Evolutionary conservation across 164 flowering plant genomes (phyloP), one percentile per base, ranked within the genome.

Genomic region (Stephania yunnanensis): DNA sequence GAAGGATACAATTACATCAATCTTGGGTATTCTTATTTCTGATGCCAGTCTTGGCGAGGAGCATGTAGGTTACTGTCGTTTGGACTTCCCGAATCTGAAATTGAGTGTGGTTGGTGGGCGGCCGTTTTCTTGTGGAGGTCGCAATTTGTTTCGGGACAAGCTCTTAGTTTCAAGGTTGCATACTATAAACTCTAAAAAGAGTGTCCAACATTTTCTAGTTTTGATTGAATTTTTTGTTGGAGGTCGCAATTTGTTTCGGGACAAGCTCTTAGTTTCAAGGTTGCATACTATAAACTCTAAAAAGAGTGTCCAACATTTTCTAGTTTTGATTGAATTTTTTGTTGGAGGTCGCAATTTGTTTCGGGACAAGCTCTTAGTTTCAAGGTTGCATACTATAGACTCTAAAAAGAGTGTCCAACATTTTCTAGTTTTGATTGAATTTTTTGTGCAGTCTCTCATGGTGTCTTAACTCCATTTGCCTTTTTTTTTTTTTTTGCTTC

Each of bases 91-190:
- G 69, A 19, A 42, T 15, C 64, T 87, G 74, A 91, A 92, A 79
- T 76, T 94, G 71, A 90, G 90, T 75, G 78, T 94, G 81, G 90
- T 90, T 84, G 97, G 98, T 82, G 97, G 97, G 46, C 88, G 97
- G n/a, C 98, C 97, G 74, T 94, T 92, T 86, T 92, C 98, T 75
- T 75, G 83, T 83, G 98, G 97, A 0, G 97, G 97, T 68, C 76
- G 77, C 45, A 68, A 50, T 20, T 64, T 92, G 68, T 88, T 86
- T 81, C 88, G 94, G 48, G 82, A 80, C 76, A 81, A 46, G 76
- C 92, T 94, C 80, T 85, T 92, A 45, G 77, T 80, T 68, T 83
- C 89, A 73, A 90, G 97, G 98, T 92, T 42, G 29, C 63, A 13
- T 11, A 7, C 6, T 19, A 1, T 55, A 55, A 50, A 50, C 55